A percentile compares a stretch with the other conserved stretches of the same genome.
Evolutionary conservation across 2,329 filamentous ascomycete genomes (phyloP).

Genomic region (Phaeosphaeria sp.): DNA sequence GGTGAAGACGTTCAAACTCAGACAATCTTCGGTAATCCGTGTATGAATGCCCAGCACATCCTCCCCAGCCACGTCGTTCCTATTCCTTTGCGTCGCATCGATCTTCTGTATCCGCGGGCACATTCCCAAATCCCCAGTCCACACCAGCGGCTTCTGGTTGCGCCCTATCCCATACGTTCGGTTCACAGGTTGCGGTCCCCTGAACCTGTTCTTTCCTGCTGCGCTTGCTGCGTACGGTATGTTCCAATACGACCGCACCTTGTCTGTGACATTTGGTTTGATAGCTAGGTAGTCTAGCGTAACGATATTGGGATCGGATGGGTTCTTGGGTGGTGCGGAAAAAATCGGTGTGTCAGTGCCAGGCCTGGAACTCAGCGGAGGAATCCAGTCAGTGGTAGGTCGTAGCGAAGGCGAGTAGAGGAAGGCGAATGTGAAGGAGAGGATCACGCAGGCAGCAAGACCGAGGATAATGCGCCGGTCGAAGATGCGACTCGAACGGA

Average conservation of each 20-base stretch:
- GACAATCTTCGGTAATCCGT: constrained; percentile 47
- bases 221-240: constrained; percentile 42
- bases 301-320: constrained; percentile 35
- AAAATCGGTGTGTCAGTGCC: constrained; percentile 18
- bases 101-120: constrained; percentile 45
- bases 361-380: constrained; percentile 28
- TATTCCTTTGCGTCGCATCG: constrained; percentile 30
- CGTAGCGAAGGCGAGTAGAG: constrained; percentile 34
- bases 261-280: constrained; percentile 35
- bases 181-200: constrained; percentile 39
- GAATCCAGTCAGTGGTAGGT: constrained; percentile 34
- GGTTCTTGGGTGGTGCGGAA: constrained; percentile 30
- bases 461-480: constrained; percentile 32
- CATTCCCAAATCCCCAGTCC: constrained; percentile 40
- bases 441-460: constrained; percentile 25
- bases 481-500: constrained; percentile 35
- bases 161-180: constrained; percentile 31
- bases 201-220: constrained; percentile 36
- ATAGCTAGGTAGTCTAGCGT: constrained; percentile 41
- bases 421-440: constrained; percentile 34
- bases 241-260: constrained; percentile 40
- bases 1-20: constrained; percentile 50
- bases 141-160: constrained; percentile 32
- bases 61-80: constrained; percentile 32
- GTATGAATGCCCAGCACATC: constrained; percentile 36